phyloP scores from a whole-genome alignment of 768 basidiomycete species.

The Pholiota molesta region DNA sequence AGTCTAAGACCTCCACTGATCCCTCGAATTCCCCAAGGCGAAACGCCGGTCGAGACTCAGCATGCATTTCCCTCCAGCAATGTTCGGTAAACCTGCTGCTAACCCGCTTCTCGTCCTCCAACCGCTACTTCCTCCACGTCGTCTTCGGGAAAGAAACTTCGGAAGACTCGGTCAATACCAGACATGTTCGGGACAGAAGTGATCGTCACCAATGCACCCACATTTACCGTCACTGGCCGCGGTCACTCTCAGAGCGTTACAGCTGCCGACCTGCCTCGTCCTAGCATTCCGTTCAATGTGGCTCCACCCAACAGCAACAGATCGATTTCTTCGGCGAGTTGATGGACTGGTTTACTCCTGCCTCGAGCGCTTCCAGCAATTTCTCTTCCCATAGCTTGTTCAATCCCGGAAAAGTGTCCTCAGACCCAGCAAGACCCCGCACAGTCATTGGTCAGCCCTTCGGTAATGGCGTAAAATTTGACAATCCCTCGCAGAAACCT shows the following conservation, averaged over 20 bases:
- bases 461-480: slow-evolving; percentile 63
- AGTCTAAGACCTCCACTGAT: slow-evolving; percentile 36
- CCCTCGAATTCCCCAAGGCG: slow-evolving; percentile 41
- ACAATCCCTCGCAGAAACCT: slow-evolving; percentile 54
- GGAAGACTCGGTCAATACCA: slow-evolving; percentile 78
- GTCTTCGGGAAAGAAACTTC: slow-evolving; percentile 53
- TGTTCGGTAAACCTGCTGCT: slow-evolving; percentile 45
- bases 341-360: slow-evolving; percentile 58
- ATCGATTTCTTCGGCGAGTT: slow-evolving; percentile 65
- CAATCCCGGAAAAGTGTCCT: slow-evolving; percentile 28
- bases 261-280: slow-evolving; percentile 61
- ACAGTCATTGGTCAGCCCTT: slow-evolving; percentile 57
- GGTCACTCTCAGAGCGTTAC: slow-evolving; percentile 83
- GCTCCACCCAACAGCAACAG: slow-evolving; percentile 25
- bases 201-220: slow-evolving; percentile 27
- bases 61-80: slow-evolving; percentile 57
- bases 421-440: slow-evolving; percentile 26
- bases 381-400: slow-evolving; percentile 36
- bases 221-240: slow-evolving; percentile 45
- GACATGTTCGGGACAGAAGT: slow-evolving; percentile 45
- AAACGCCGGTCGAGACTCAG: slow-evolving; percentile 71
- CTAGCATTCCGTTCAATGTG: slow-evolving; percentile 29
- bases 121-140: slow-evolving; percentile 26
- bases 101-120: slow-evolving; percentile 32
- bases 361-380: slow-evolving; percentile 42